Evolutionary conservation across 495 filamentous ascomycete species (phyloP), one percentile per base, ranked within the genome.

Genomic region (Trichoderma orchidacearum): DNA sequence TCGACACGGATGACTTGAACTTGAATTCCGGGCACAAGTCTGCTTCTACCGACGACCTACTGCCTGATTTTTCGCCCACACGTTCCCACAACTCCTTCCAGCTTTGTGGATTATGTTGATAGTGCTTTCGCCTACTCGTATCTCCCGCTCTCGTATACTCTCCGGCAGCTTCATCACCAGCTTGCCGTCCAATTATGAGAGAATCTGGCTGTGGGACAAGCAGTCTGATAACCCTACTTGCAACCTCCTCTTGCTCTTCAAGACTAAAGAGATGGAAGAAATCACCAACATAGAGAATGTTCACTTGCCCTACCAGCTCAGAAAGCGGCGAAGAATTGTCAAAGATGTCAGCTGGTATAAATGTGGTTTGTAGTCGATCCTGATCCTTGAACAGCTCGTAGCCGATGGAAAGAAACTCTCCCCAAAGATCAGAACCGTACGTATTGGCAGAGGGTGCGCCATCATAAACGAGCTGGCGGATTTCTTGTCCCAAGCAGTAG

Each of bases 191-290:
- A 30, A 72, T 59, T 12, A 77, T 62, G 60, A 72, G 70, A 18
- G 68, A 64, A 0, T 59, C 61, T 32, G 63, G 59, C 15, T 68
- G 62, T 5, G 64, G 58, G 55, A 67, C 65, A 23, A 83, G 63
- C 7, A 86, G 64, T 25, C 55, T 59, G 0, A 77, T 63, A 3
- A 85, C 60, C 5, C 68, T 64, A 57, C 73, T 74, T 2, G 72
- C 75, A 8, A 78, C 61, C 0, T 60, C 35, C 8, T 80, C 63
- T 59, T 86, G 83, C 6, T 76, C 64, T 0, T 76, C 70, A 60
- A 68, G 80, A n/a, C 58, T 59, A 56, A 83, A 87, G 6, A 85
- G 68, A 55, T 86, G 82, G 41, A 87, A 76, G 59, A 87, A 80
- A 0, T 73, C 74, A 1, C 68, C 67, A 0, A 75, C 70, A 58